A percentile compares a stretch with the other conserved stretches of the same genome.
phyloP scores from a whole-genome alignment of 371 early-diverging fungal genomes.

The Amoeboaphelidium protococcarum region DNA sequence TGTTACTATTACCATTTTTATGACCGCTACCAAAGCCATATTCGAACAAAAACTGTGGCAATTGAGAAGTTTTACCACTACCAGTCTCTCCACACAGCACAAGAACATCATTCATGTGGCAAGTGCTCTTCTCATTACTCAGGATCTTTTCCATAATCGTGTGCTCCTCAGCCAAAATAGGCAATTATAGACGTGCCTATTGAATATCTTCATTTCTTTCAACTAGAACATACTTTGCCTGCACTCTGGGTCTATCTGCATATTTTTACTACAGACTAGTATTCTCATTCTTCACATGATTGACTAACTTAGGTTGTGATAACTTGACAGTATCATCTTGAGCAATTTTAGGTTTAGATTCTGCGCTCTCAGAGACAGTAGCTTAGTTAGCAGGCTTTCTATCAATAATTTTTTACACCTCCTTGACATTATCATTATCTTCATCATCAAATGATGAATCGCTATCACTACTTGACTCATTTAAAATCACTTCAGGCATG shows the following conservation, averaged over 20 bases:
- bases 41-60: constrained; percentile 17
- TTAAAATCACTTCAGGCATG: too few relatives aligned
- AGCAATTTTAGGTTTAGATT: too few relatives aligned
- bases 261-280: neutral
- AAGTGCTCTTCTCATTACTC: too few relatives aligned
- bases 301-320: neutral
- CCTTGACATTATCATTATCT: too few relatives aligned
- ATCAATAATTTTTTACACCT: too few relatives aligned
- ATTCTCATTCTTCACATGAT: neutral
- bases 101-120: too few relatives aligned
- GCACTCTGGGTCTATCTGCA: neutral
- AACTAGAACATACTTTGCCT: neutral
- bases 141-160: neutral
- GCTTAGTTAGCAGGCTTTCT: too few relatives aligned
- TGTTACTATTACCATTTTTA: neutral
- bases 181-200: neutral
- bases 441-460: too few relatives aligned
- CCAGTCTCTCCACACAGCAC: constrained; percentile 13
- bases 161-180: neutral
- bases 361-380: too few relatives aligned
- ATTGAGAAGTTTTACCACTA: constrained; percentile 17
- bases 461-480: too few relatives aligned
- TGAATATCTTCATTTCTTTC: neutral
- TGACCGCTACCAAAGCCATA: constrained; percentile 4
- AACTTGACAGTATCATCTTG: too few relatives aligned